Percentiles rank a stretch among this genome's conserved stretches.
These are phyloP conservation scores for Domatiomyces globalis DNA, from an alignment of 2,329 filamentous ascomycete genomes.

Conservation along the genomic window DNA sequence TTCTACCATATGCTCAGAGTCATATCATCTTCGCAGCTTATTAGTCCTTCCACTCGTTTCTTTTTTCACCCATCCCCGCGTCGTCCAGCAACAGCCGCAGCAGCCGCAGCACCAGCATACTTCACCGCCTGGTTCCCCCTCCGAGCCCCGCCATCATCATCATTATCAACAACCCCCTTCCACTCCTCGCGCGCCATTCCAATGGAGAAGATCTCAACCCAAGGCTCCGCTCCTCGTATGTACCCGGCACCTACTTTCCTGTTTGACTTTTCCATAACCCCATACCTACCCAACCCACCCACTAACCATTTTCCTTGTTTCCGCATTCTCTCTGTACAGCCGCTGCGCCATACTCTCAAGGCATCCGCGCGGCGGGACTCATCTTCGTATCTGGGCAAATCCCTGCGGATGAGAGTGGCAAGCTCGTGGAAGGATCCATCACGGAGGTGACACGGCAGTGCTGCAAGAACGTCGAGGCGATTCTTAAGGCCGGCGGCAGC, in stretches of 20 bases:
- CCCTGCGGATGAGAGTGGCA: slow-evolving; percentile 49
- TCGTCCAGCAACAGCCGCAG: too few species aligned
- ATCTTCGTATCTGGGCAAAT: slow-evolving; percentile 66
- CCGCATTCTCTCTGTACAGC: slow-evolving; percentile 4
- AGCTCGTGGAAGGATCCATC: slow-evolving; percentile 50
- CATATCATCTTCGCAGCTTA: not conserved
- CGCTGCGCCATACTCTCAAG: slow-evolving; percentile 32
- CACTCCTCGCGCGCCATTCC: not conserved
- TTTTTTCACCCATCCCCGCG: too few species aligned
- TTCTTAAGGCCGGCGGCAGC: slow-evolving; percentile 69
- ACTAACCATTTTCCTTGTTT: too few species aligned
- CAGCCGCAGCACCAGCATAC: not conserved
- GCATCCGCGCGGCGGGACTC: slow-evolving; percentile 52
- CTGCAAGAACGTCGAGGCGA: slow-evolving; percentile 68
- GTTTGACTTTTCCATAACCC: not conserved
- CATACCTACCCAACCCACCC: too few species aligned
- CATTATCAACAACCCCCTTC: not conserved
- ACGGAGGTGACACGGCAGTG: slow-evolving; percentile 55
- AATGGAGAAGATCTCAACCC: not conserved
- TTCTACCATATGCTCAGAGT: not conserved
- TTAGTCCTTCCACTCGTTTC: too few species aligned
- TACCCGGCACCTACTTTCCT: not conserved
- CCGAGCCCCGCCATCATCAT: not conserved
- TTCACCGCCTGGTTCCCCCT: not conserved
- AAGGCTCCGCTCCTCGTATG: not conserved